Conservation (phyloP, 2,329 filamentous ascomycete species). For the Aureobasidium leucospermi region DNA sequence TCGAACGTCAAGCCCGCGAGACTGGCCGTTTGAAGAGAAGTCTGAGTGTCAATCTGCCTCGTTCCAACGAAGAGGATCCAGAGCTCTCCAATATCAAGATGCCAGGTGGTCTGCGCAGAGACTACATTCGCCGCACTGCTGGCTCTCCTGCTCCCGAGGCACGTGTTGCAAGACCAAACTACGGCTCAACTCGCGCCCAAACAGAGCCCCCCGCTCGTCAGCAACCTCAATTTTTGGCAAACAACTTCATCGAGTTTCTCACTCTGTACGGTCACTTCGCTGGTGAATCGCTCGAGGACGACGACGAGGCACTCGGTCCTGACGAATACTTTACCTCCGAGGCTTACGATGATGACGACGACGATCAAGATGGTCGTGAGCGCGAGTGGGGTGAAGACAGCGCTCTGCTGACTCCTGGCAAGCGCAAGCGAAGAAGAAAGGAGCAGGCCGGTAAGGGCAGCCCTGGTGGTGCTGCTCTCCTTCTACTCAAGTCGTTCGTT, state of each 20-base stretch:
- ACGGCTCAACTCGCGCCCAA: slow-evolving; percentile 19
- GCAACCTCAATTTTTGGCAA: slow-evolving; percentile 67
- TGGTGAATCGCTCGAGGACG: slow-evolving; percentile 92
- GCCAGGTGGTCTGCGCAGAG: slow-evolving; percentile 85
- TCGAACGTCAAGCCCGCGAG: slow-evolving; percentile 55
- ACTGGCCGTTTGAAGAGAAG: slow-evolving; percentile 62
- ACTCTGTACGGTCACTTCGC: slow-evolving; percentile 96
- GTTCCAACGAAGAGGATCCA: slow-evolving; percentile 70
- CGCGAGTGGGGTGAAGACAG: slow-evolving; percentile 82
- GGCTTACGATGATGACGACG: slow-evolving; percentile 49
- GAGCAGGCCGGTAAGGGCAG: slow-evolving; percentile 69
- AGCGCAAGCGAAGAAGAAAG: slow-evolving; percentile 70
- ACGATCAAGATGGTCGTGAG: slow-evolving; percentile 47
- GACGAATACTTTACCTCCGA: slow-evolving; percentile 90
- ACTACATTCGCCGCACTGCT: slow-evolving; percentile 74
- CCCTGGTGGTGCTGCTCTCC: slow-evolving; percentile 68
- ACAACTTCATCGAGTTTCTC: slow-evolving; percentile 91
- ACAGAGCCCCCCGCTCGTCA: slow-evolving; percentile 21
- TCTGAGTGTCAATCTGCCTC: slow-evolving; percentile 75
- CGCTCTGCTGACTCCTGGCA: slow-evolving; percentile 62
- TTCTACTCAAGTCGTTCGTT: slow-evolving; percentile 95
- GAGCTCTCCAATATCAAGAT: slow-evolving; percentile 89
- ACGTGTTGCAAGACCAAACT: slow-evolving; percentile 31
- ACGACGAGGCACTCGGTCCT: slow-evolving; percentile 79
- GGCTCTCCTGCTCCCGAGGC: slow-evolving; percentile 44